A percentile compares a stretch with the other conserved stretches of the same genome.
Conservation (phyloP, 83 land plant species). For the Picea abies region DNA sequence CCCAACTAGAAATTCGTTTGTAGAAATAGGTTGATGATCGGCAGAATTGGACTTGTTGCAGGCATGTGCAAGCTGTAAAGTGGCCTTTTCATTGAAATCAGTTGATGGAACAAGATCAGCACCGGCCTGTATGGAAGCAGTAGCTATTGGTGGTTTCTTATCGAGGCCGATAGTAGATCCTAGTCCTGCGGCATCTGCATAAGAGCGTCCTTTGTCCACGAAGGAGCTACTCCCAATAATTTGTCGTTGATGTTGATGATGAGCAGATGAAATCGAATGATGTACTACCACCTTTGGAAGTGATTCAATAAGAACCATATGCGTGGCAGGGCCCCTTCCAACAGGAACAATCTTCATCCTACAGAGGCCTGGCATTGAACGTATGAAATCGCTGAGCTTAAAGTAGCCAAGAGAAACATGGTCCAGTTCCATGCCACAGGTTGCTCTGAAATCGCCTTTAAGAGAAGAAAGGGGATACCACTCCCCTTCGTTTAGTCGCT, state of each 20-base stretch:
- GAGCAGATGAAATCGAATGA: background rate
- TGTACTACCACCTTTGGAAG: slow-evolving; percentile 3
- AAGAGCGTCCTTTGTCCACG: slow-evolving; percentile 43
- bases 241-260: background rate
- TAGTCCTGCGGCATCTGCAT: slow-evolving; percentile 46
- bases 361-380: slow-evolving; percentile 61
- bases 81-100: background rate
- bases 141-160: background rate
- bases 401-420: slow-evolving; percentile 58
- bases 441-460: slow-evolving; percentile 78
- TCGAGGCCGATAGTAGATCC: background rate
- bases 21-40: background rate
- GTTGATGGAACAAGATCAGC: background rate
- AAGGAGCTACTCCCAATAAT: slow-evolving; percentile 24
- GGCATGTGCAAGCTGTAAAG: background rate
- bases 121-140: background rate
- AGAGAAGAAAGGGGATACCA: slow-evolving; percentile 76
- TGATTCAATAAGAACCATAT: slow-evolving; percentile 51
- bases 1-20: background rate
- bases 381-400: slow-evolving; percentile 76
- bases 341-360: slow-evolving; percentile 63
- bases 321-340: slow-evolving; percentile 61
- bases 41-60: background rate
- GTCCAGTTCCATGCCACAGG: slow-evolving; percentile 72
- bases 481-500: slow-evolving; percentile 50